These are phyloP conservation scores for Colletotrichum australisinense DNA, from an alignment of 2,329 filamentous ascomycete genomes.

Conservation along the genomic window DNA sequence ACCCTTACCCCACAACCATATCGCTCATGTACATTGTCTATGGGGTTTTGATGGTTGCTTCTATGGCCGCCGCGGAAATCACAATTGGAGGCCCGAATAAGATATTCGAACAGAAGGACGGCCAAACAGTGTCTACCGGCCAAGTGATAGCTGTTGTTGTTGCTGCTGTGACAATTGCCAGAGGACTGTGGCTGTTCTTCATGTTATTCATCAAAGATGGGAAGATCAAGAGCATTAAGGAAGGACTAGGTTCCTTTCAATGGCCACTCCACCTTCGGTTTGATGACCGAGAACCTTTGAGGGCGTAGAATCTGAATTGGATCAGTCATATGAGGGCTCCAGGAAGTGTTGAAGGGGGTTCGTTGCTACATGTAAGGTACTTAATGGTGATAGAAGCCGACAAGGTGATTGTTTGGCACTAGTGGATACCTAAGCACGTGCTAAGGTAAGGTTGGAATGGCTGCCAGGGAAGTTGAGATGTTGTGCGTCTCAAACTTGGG, in stretches of 20 bases:
- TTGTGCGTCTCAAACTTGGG: no score
- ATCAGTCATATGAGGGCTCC: no score
- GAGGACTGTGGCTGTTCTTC: background rate
- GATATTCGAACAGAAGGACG: background rate
- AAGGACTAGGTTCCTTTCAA: background rate
- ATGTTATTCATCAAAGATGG: background rate
- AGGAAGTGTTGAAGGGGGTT: no score
- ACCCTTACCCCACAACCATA: background rate
- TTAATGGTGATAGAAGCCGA: no score
- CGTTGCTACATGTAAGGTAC: no score
- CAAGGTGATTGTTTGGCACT: no score
- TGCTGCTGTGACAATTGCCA: background rate
- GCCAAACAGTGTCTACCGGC: background rate
- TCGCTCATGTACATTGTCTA: background rate
- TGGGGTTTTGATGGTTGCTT: background rate
- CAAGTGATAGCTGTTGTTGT: slow-evolving; percentile 14
- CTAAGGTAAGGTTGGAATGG: no score
- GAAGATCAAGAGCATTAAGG: background rate
- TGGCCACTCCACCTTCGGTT: background rate
- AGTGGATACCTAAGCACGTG: no score
- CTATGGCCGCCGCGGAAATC: background rate
- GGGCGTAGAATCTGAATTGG: no score
- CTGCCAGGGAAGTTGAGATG: no score
- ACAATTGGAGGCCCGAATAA: background rate
- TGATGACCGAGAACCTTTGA: no score